Base-by-base conservation (phyloP, 2,329 filamentous ascomycete genomes). In the Amauroascus niger region DNA sequence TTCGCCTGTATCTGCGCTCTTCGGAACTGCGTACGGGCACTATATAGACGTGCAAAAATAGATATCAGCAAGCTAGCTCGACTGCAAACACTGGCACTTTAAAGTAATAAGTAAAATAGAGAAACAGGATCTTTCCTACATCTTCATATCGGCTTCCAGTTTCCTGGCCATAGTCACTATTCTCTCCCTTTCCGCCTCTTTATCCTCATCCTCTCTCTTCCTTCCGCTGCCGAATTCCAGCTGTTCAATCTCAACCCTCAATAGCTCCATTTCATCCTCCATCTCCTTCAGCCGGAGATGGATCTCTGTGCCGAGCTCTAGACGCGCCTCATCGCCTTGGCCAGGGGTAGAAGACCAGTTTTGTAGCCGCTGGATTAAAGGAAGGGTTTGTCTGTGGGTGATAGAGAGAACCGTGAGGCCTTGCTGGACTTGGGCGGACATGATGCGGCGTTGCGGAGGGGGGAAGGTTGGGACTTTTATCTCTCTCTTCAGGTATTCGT, bases 1-100 rank as follows among this genome's bases (percentile, higher is more conserved):
- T 88, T 91, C 18, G 88, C 89, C 24, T 80, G 76, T 51, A 95
- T 74, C 64, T 94, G 87, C 11, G 91, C 90, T 67, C 82, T 85
- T 60, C 90, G 84, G 69, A 94, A 96, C 30, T 82, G 79, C 32
- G 77, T 74, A 56, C 88, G 72, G 39, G 79, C 77, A 57, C 78
- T 81, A 55, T 33, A 37, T 49, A 28, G 20, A 30, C 11, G 13
- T n/a, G n/a, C n/a, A n/a, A n/a, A n/a, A n/a, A 2, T 18, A 14
- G 26, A 32, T 7, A 24, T 43, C 22, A 50, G 37, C 48, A 14
- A 50, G 43, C 8, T 13, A 20, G 16, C n/a, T n/a, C n/a, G n/a
- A n/a, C n/a, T n/a, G n/a, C n/a, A n/a, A n/a, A n/a, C n/a, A n/a
- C n/a, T n/a, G n/a, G n/a, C n/a, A n/a, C n/a, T n/a, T 4, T 7